These are phyloP conservation scores for Diatrype stigma DNA, from an alignment of 2,329 filamentous ascomycete species.

Conservation along the genomic window DNA sequence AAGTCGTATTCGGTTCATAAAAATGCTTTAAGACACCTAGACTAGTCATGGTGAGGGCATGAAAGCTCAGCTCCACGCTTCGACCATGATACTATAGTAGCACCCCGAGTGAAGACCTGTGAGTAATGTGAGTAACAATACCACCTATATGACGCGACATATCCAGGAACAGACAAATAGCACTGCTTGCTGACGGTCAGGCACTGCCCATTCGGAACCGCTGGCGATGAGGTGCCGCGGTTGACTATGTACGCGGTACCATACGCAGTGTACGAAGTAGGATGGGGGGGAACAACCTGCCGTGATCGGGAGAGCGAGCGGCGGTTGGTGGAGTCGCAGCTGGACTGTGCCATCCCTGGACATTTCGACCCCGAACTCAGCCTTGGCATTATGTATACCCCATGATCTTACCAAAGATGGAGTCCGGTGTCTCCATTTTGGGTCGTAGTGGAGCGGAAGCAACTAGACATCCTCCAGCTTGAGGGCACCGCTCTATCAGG, in stretches of 20 bases:
- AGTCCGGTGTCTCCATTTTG: neutral
- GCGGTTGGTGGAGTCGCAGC: constrained; percentile 11
- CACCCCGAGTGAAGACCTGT: no score
- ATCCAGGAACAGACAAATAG: no score
- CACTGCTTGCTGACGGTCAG: no score
- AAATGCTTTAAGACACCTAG: no score
- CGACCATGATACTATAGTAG: no score
- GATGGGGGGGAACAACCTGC: neutral
- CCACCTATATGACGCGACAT: no score
- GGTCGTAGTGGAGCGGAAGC: neutral
- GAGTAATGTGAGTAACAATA: no score
- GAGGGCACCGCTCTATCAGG: neutral
- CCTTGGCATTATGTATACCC: constrained; percentile 10
- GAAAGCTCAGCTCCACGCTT: no score
- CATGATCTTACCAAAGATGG: neutral
- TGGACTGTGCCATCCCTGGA: constrained; percentile 13
- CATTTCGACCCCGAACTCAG: constrained; percentile 9
- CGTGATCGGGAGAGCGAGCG: constrained; percentile 1
- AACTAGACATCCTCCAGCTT: neutral
- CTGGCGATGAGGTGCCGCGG: neutral
- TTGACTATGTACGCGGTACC: neutral
- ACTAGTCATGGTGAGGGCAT: no score
- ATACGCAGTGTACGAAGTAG: neutral
- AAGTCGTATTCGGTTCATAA: no score
- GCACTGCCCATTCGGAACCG: neutral